A percentile compares a stretch with the other conserved stretches of the same genome.
Conservation (phyloP, 2,329 filamentous ascomycete genomes). For the Bipolaris victoriae region DNA sequence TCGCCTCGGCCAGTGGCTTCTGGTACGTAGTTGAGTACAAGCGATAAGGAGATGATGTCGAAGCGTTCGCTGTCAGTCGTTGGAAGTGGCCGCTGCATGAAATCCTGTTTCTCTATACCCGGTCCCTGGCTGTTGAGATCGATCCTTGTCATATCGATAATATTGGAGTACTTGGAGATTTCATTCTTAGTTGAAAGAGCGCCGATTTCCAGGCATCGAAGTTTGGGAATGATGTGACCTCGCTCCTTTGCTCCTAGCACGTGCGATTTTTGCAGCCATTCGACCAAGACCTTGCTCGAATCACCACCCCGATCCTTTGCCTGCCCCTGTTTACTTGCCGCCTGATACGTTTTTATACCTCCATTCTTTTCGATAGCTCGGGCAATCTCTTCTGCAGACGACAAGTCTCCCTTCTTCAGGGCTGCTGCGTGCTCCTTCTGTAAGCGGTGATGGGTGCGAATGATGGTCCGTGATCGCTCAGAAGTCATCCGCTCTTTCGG, state of each 20-base stretch:
- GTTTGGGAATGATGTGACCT: conserved; percentile 18
- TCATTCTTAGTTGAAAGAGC: conserved; percentile 84
- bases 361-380: conserved; percentile 62
- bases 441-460: conserved; percentile 65
- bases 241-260: conserved; percentile 24
- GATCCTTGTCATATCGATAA: conserved; percentile 80
- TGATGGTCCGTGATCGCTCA: conserved; percentile 63
- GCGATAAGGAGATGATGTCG: conserved; percentile 87
- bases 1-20: conserved; percentile 75
- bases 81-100: conserved; percentile 86
- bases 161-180: conserved; percentile 70
- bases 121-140: conserved; percentile 87
- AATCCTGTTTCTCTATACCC: conserved; percentile 86
- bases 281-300: conserved; percentile 64
- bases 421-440: conserved; percentile 64
- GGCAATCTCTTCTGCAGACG: conserved; percentile 52
- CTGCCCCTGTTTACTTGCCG: conserved; percentile 68
- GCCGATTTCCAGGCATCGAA: conserved; percentile 85
- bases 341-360: conserved; percentile 65
- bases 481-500: conserved; percentile 56
- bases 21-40: conserved; percentile 94
- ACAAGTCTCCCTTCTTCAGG: conserved; percentile 50
- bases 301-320: conserved; percentile 67
- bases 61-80: conserved; percentile 67
- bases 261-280: conserved; percentile 59